phyloP scores from a whole-genome alignment of 2,329 filamentous ascomycete genomes.

The Beauveria varroae region DNA sequence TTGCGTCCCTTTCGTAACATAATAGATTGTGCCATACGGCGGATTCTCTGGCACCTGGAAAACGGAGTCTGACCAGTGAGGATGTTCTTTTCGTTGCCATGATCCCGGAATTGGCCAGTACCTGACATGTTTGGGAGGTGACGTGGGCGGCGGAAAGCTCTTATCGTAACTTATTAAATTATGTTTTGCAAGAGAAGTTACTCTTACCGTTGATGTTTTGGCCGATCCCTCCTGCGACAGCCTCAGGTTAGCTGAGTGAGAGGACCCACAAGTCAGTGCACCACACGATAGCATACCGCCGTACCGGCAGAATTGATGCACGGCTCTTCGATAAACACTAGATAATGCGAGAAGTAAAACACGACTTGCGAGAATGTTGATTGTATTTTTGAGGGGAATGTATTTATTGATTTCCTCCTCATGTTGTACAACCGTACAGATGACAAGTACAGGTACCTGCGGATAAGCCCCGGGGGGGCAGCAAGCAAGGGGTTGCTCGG shows the following conservation, averaged over 20 bases:
- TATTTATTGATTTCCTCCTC: too few species aligned
- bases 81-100: conserved; percentile 16
- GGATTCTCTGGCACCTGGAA: conserved; percentile 15
- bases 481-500: background rate
- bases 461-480: too few species aligned
- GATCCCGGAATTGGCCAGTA: conserved; percentile 15
- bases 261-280: background rate
- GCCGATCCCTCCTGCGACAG: background rate
- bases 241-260: background rate
- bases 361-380: too few species aligned
- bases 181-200: too few species aligned
- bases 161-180: background rate
- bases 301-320: background rate
- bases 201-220: background rate
- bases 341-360: too few species aligned
- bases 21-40: conserved; percentile 16
- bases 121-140: background rate
- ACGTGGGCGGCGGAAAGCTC: background rate
- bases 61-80: conserved; percentile 16
- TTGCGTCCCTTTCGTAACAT: conserved; percentile 16
- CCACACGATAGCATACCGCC: background rate
- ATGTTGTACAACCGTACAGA: too few species aligned
- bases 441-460: too few species aligned
- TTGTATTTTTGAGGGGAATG: too few species aligned
- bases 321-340: background rate